Evolutionary conservation across 2,329 filamentous ascomycete genomes (phyloP), one percentile per base, ranked within the genome.

Genomic region (Colletotrichum karsti): DNA sequence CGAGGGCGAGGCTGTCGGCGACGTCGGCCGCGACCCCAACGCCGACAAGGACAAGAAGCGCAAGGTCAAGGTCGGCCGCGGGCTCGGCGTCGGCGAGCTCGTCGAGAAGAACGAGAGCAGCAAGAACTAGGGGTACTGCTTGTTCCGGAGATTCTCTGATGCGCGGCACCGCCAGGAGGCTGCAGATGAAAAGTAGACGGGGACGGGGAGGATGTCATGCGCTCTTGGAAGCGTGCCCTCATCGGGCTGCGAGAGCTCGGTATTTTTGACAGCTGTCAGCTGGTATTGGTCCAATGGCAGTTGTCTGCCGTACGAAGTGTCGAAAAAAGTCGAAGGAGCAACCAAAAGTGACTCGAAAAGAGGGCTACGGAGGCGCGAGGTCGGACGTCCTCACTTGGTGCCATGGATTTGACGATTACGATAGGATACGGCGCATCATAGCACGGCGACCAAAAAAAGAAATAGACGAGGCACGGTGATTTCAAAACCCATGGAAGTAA

Each of bases 31-130:
- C 67, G 83, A 85, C 51, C 84, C 82, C 12, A 79, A 77, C 56
- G 85, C 51, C 24, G 75, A 88, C 74, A 90, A 88, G 77, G 75
- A 88, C 74, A 90, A 88, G 78, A 93, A 92, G 89, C 86, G 92
- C 71, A 95, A 93, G 82, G 93, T 97, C 69, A 95, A 94, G 82
- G 92, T 98, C 56, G 95, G 95, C 15, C 85, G 94, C 74, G 87
- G 85, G 1, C 77, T 97, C 55, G 95, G 95, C 2, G 94, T 97
- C 0, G 92, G 91, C 3, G 91, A 92, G 72, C 79, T 94, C 75
- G 91, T 94, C 22, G 92, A 94, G 83, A 90, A 88, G 82, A 88
- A 88, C 70, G 91, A 92, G 80, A 85, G 81, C 71, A 85, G 81
- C 71, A 85, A 86, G 71, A 80, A 84, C 62, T 75, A 78, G 51